Conservation (phyloP, 441 rosid species). For the Syzygium malaccense region DNA sequence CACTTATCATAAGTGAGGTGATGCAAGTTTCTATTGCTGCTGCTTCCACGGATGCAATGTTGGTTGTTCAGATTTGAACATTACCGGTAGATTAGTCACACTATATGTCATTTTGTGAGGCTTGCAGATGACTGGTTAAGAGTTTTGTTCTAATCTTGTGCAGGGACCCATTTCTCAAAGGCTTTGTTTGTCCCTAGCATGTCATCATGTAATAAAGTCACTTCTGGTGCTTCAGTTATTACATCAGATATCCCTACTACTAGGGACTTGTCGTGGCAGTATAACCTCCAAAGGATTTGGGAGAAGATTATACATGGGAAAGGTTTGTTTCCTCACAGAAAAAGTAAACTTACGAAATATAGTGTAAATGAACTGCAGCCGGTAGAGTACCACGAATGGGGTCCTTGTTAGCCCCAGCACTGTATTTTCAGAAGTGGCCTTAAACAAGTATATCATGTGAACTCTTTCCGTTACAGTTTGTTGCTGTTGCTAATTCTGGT, state of each 20-base stretch:
- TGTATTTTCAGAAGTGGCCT: too few relatives aligned
- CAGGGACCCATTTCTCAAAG: too few relatives aligned
- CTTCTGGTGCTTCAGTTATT: slow-evolving; percentile 9
- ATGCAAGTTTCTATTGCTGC: neutral
- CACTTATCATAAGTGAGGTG: neutral
- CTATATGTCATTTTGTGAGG: neutral
- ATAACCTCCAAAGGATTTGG: slow-evolving; percentile 62
- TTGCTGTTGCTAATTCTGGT: too few relatives aligned
- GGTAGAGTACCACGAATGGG: neutral
- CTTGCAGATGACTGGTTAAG: neutral
- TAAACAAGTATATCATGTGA: too few relatives aligned
- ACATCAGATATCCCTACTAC: slow-evolving; percentile 28
- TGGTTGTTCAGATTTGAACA: neutral
- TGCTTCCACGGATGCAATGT: neutral
- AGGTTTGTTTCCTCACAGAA: slow-evolving; percentile 20
- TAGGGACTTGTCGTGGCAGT: slow-evolving; percentile 74
- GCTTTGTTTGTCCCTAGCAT: too few relatives aligned
- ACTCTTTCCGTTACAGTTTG: too few relatives aligned
- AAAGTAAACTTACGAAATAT: neutral
- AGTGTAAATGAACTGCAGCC: neutral
- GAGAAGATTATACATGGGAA: slow-evolving; percentile 58
- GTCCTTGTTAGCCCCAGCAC: neutral
- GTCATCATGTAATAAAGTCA: too few relatives aligned
- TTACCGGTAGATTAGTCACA: neutral
- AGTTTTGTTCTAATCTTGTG: too few relatives aligned